A percentile compares a stretch with the other conserved stretches of the same genome.
These are phyloP conservation scores for Talaromyces sp. DNA, from an alignment of 2,329 filamentous ascomycete species.

Conservation along the genomic window DNA sequence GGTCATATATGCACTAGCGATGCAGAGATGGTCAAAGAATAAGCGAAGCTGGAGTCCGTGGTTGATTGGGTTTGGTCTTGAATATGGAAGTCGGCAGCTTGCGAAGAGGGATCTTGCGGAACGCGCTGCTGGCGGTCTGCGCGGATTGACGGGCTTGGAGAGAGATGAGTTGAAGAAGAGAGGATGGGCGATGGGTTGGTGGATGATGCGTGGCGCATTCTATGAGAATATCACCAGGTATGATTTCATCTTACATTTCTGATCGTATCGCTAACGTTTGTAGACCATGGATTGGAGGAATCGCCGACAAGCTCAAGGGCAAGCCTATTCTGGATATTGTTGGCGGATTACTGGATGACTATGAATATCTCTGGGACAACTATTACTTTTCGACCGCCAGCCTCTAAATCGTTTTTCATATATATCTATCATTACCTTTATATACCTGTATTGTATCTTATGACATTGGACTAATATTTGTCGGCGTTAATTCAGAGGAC, in stretches of 20 bases:
- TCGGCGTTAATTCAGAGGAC: slow-evolving; percentile 15
- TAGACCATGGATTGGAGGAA: slow-evolving; percentile 61
- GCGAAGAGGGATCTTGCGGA: slow-evolving; percentile 64
- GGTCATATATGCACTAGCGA: slow-evolving; percentile 77
- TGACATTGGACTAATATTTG: background rate
- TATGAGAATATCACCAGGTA: slow-evolving; percentile 84
- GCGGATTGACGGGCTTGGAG: slow-evolving; percentile 78
- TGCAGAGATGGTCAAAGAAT: slow-evolving; percentile 68
- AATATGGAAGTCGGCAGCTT: slow-evolving; percentile 85
- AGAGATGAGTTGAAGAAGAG: slow-evolving; percentile 84
- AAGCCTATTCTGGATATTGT: slow-evolving; percentile 77
- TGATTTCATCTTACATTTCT: slow-evolving; percentile 23
- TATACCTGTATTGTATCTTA: slow-evolving; percentile 3
- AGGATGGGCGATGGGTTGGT: slow-evolving; percentile 91
- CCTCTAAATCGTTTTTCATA: slow-evolving; percentile 26
- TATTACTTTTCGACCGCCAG: slow-evolving; percentile 82
- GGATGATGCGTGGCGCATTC: slow-evolving; percentile 93
- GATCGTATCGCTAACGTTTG: background rate
- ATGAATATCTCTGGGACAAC: slow-evolving; percentile 96
- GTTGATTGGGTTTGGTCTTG: slow-evolving; percentile 78
- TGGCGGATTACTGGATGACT: slow-evolving; percentile 85
- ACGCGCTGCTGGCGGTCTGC: slow-evolving; percentile 65
- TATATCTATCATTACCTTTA: background rate
- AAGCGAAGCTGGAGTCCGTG: slow-evolving; percentile 87
- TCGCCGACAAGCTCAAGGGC: slow-evolving; percentile 67